A percentile compares a stretch with the other conserved stretches of the same genome.
These are phyloP conservation scores for Colletotrichum limetticola DNA, from an alignment of 2,329 filamentous ascomycete species.

Conservation along the genomic window DNA sequence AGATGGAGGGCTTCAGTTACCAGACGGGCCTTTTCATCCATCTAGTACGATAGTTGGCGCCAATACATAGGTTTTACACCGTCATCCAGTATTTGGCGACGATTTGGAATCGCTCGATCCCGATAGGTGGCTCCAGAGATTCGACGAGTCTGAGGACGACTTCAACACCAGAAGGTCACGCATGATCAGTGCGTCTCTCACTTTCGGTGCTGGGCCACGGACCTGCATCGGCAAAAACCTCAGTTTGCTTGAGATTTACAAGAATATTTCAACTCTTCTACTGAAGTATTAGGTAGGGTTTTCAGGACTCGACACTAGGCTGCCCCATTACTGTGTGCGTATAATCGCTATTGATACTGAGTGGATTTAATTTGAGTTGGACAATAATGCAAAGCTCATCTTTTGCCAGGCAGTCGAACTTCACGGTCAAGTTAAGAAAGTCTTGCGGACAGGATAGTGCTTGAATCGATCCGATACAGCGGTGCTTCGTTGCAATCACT, in stretches of 20 bases:
- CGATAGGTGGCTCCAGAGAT: background rate
- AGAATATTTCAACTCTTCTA: background rate
- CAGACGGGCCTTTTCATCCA: background rate
- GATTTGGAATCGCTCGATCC: background rate
- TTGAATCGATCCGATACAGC: background rate
- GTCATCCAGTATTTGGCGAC: background rate
- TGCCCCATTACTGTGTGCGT: too few relatives aligned
- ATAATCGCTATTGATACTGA: background rate
- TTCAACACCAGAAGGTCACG: background rate
- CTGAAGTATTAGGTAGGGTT: background rate
- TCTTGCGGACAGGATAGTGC: fast-evolving
- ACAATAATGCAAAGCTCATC: background rate
- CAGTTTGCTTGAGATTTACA: background rate
- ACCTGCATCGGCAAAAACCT: background rate
- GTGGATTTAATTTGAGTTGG: background rate
- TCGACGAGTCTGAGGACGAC: background rate
- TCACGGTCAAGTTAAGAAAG: background rate
- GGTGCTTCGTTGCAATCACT: too few relatives aligned
- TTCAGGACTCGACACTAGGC: too few relatives aligned
- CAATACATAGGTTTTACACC: background rate
- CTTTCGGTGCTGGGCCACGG: background rate
- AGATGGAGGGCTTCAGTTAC: background rate
- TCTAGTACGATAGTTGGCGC: background rate
- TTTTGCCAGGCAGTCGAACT: background rate
- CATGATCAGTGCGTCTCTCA: background rate